These are phyloP conservation scores for Ephemerocybe angulata DNA, from an alignment of 768 basidiomycete genomes.

Conservation along the genomic window DNA sequence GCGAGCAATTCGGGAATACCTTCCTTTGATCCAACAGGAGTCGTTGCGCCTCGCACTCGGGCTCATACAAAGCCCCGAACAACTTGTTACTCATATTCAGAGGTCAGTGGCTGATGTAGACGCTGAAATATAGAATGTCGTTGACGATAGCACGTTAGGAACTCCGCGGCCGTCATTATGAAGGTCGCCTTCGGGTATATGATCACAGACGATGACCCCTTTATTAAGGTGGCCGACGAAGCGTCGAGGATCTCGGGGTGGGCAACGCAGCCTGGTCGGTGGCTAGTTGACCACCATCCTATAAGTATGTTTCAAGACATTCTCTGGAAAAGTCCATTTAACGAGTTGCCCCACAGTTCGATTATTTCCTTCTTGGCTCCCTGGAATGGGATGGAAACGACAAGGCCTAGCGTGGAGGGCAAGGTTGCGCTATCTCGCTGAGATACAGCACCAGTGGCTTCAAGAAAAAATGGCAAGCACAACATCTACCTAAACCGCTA, in stretches of 20 bases:
- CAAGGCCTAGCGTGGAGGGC: slow-evolving; percentile 40
- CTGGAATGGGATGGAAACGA: slow-evolving; percentile 46
- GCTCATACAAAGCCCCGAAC: slow-evolving; percentile 26
- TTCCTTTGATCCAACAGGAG: slow-evolving; percentile 35
- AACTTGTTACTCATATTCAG: slow-evolving; percentile 34
- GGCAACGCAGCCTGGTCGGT: slow-evolving; percentile 38
- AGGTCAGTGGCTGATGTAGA: slow-evolving; percentile 22
- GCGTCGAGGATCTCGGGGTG: slow-evolving; percentile 37
- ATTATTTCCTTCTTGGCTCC: slow-evolving; percentile 48
- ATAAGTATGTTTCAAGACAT: slow-evolving; percentile 24
- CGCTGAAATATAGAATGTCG: neutral
- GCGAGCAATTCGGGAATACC: slow-evolving; percentile 32
- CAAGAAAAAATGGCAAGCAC: slow-evolving; percentile 39
- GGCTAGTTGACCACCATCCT: slow-evolving; percentile 43
- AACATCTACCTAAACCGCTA: too few species aligned
- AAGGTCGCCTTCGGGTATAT: slow-evolving; percentile 42
- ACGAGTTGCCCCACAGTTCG: slow-evolving; percentile 31
- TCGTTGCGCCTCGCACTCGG: slow-evolving; percentile 29
- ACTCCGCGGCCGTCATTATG: slow-evolving; percentile 38
- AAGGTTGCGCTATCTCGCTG: slow-evolving; percentile 33
- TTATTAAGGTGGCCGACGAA: slow-evolving; percentile 38
- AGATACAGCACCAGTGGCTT: slow-evolving; percentile 41
- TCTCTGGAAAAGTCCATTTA: neutral
- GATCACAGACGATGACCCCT: slow-evolving; percentile 31
- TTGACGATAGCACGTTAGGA: slow-evolving; percentile 19